Evolutionary conservation across 2,329 filamentous ascomycete genomes (phyloP).

Genomic region (Penicillium verrucosum): DNA sequence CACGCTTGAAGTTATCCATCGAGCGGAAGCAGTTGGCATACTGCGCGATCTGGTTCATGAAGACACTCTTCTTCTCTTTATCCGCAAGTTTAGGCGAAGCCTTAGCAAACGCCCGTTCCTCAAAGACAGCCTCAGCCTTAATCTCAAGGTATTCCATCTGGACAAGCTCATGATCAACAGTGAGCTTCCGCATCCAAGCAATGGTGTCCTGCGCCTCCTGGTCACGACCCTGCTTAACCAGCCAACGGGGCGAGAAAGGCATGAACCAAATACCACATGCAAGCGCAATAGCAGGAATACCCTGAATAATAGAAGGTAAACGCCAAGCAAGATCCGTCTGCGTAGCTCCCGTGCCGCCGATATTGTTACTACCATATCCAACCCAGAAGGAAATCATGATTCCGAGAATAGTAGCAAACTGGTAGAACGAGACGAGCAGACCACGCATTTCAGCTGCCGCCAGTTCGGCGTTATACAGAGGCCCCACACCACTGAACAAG

Average conservation of each 20-base stretch:
- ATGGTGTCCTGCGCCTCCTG: conserved; percentile 39
- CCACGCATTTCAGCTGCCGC: conserved; percentile 34
- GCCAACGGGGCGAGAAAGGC: conserved; percentile 56
- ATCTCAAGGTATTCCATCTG: conserved; percentile 49
- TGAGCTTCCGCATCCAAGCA: conserved; percentile 27
- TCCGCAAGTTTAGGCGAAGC: conserved; percentile 43
- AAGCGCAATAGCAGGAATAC: conserved; percentile 38
- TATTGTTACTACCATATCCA: conserved; percentile 44
- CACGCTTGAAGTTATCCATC: conserved; percentile 51
- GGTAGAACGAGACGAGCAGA: conserved; percentile 34
- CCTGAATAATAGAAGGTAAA: conserved; percentile 48
- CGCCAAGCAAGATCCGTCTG: conserved; percentile 45
- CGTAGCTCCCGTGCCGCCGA: conserved; percentile 30
- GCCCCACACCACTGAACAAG: conserved; percentile 38
- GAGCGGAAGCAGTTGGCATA: conserved; percentile 50
- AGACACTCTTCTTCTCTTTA: conserved; percentile 40
- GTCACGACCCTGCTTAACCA: conserved; percentile 47
- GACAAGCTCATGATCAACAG: conserved; percentile 38
- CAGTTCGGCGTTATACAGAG: conserved; percentile 53
- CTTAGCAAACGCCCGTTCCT: conserved; percentile 43
- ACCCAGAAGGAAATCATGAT: conserved; percentile 38
- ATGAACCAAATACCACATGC: conserved; percentile 45
- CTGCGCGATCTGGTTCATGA: conserved; percentile 48
- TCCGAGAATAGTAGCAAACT: conserved; percentile 35
- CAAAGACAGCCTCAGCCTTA: conserved; percentile 47